phyloP scores from a whole-genome alignment of 352 stramenopile genomes.

The Proteromonas lacertae region DNA sequence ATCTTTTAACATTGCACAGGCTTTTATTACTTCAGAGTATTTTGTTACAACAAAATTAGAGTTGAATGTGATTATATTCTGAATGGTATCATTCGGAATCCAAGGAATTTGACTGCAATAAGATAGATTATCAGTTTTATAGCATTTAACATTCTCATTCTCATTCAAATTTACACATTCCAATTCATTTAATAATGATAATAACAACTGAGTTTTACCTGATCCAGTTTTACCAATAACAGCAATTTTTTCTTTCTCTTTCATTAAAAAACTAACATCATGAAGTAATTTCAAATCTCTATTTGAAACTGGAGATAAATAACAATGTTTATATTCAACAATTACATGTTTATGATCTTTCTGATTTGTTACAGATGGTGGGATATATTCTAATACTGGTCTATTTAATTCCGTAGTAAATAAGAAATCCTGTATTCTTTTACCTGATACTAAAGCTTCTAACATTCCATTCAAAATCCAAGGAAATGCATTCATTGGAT shows the following conservation, averaged over 20 bases:
- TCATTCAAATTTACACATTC: too few species aligned
- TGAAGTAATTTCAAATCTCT: neutral
- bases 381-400: too few species aligned
- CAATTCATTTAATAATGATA: slow-evolving; percentile 10
- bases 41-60: slow-evolving; percentile 15
- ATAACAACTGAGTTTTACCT: slow-evolving; percentile 15
- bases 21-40: slow-evolving; percentile 22
- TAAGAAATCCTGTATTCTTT: slow-evolving; percentile 27
- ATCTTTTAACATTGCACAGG: slow-evolving; percentile 7
- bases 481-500: slow-evolving; percentile 52
- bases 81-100: slow-evolving; percentile 70
- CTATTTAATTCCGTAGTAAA: too few species aligned
- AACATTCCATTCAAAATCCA: slow-evolving; percentile 53
- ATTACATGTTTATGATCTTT: too few species aligned
- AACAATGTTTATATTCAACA: neutral
- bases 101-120: slow-evolving; percentile 73
- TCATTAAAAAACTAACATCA: slow-evolving; percentile 19
- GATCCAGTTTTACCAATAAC: slow-evolving; percentile 15
- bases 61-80: slow-evolving; percentile 49
- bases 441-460: slow-evolving; percentile 31
- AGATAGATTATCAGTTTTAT: too few species aligned
- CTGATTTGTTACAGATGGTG: too few species aligned
- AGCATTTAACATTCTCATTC: too few species aligned
- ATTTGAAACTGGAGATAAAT: neutral
- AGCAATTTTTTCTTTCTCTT: slow-evolving; percentile 24